These are phyloP conservation scores for Rhynchospora breviuscula DNA, from an alignment of 176 grass and related monocot genomes.

Conservation along the genomic window DNA sequence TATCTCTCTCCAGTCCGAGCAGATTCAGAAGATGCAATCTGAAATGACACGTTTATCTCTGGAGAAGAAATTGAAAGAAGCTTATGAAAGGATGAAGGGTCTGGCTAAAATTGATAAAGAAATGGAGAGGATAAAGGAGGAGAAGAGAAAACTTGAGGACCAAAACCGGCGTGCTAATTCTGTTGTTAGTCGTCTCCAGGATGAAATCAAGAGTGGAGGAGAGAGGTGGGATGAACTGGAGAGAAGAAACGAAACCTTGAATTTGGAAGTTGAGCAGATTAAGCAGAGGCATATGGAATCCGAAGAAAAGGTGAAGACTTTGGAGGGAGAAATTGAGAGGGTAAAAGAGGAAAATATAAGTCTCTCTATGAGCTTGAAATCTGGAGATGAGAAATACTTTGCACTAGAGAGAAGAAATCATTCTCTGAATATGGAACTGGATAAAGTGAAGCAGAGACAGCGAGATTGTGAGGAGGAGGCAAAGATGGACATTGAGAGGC, in stretches of 20 bases:
- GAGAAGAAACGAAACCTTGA: conserved; percentile 8
- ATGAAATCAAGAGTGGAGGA: conserved; percentile 22
- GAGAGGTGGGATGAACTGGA: conserved; percentile 22
- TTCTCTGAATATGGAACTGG: conserved; percentile 16
- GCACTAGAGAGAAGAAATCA: neutral
- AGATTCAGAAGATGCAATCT: conserved; percentile 64
- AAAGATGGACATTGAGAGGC: conserved; percentile 1
- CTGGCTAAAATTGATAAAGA: conserved; percentile 48
- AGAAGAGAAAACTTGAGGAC: conserved; percentile 28
- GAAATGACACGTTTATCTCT: conserved; percentile 58
- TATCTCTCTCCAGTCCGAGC: conserved; percentile 66
- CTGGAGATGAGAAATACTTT: conserved; percentile 5
- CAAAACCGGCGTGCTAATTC: conserved; percentile 29
- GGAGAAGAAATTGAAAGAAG: conserved; percentile 56
- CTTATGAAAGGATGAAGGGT: conserved; percentile 64
- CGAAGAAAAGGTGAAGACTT: conserved; percentile 8
- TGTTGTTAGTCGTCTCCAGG: conserved; percentile 19
- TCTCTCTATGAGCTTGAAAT: neutral
- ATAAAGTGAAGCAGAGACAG: conserved; percentile 7
- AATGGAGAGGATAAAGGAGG: conserved; percentile 38
- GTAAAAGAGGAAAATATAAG: neutral
- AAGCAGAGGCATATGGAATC: conserved; percentile 17
- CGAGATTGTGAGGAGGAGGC: conserved; percentile 7
- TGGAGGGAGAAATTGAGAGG: neutral
- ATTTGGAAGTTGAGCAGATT: conserved; percentile 6